Base-by-base conservation (phyloP, 2,329 filamentous ascomycete genomes). In the Aspergillus niger region DNA sequence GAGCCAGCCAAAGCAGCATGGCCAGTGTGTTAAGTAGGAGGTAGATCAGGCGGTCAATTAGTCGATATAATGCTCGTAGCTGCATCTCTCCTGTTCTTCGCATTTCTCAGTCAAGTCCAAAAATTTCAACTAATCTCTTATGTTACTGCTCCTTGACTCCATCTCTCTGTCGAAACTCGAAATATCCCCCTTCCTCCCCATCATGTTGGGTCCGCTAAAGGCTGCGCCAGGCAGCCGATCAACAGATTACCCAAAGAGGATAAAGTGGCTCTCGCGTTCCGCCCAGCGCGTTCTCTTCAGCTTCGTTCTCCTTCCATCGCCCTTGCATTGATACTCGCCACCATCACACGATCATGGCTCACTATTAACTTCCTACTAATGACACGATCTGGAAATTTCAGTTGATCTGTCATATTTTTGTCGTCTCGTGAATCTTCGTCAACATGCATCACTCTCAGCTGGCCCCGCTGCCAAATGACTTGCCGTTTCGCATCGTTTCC, bases 401-500 rank as follows among this genome's bases (percentile, higher is more conserved):
- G 36, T 32, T 43, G 53, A 55, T 26, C 53, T 47, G 53, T 55
- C 53, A 47, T 32, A 24, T 22, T n/a, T 22, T 49, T 8, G 49
- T 55, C 32, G 47, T 26, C 32, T 47, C 50, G 38, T 63, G 59
- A n/a, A 6, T n/a, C 50, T 15, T 22, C 28, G 44, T 38, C 67
- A 72, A 68, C 58, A 86, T 87, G 81, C 82, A 82, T 71, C 84
- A 96, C 85, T 96, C 92, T 67, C 95, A 99, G 80, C 81, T 93
- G 68, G 92, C 92, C 72, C 92, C 94, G 66, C 82, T 98, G 54
- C 95, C 95, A 24, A 72, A 70, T 63, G 87, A 97, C 72, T 83
- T 99, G 53, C 95, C 95, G 55, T 99, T 99, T 77, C 88, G 94
- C 66, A 89, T 99, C 72, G 86, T 99, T 70, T 98, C 95, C 62